These are phyloP conservation scores for Sporothrix humicola DNA, from an alignment of 2,329 filamentous ascomycete species.

Conservation along the genomic window DNA sequence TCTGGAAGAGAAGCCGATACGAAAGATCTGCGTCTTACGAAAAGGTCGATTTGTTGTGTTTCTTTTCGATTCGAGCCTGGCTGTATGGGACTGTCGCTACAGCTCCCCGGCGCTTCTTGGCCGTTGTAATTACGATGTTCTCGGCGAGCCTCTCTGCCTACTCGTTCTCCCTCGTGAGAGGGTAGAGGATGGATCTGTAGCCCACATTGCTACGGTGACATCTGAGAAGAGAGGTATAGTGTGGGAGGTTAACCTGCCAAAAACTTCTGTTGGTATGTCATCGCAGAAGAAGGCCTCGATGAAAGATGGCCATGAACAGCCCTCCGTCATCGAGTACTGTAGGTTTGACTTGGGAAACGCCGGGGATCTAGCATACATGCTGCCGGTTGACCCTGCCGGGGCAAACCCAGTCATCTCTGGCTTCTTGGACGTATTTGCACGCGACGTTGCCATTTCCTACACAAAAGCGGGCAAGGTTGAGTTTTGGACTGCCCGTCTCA, in stretches of 20 bases:
- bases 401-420: slow-evolving; percentile 72
- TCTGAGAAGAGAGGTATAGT: slow-evolving; percentile 79
- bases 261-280: slow-evolving; percentile 41
- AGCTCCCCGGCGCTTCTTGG: slow-evolving; percentile 64
- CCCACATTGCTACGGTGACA: slow-evolving; percentile 81
- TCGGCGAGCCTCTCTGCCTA: slow-evolving; percentile 78
- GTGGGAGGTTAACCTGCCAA: slow-evolving; percentile 75
- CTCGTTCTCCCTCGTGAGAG: slow-evolving; percentile 72
- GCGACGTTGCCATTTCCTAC: slow-evolving; percentile 86
- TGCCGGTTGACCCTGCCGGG: slow-evolving; percentile 87
- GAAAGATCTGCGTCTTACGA: slow-evolving; percentile 77
- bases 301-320: slow-evolving; percentile 44
- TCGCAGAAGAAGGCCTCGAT: slow-evolving; percentile 34
- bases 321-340: slow-evolving; percentile 69
- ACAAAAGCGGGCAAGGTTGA: slow-evolving; percentile 74
- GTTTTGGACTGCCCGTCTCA: slow-evolving; percentile 83
- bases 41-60: slow-evolving; percentile 83
- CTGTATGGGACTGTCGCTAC: slow-evolving; percentile 78
- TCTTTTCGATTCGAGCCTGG: slow-evolving; percentile 71
- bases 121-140: slow-evolving; percentile 61
- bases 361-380: slow-evolving; percentile 67
- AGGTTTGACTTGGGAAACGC: slow-evolving; percentile 68
- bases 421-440: slow-evolving; percentile 84
- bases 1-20: slow-evolving; percentile 71
- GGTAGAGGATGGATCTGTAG: slow-evolving; percentile 59